Percentiles rank a stretch among this genome's conserved stretches.
These are phyloP conservation scores for Phaeosphaeriaceae sp. DNA, from an alignment of 2,329 filamentous ascomycete species.

Conservation along the genomic window DNA sequence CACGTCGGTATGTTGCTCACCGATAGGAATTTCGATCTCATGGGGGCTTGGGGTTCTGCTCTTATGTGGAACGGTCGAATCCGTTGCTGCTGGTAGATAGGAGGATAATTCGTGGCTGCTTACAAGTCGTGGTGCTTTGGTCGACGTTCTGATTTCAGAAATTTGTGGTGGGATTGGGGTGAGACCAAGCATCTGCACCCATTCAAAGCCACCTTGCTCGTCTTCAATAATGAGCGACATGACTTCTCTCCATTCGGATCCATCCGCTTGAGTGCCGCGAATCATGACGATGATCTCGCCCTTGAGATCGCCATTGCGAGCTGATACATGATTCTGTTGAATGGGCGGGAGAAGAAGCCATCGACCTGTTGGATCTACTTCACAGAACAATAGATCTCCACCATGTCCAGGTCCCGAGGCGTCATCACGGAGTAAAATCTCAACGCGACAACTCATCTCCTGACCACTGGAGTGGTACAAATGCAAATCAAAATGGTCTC, in stretches of 20 bases:
- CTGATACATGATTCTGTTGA: conserved; percentile 74
- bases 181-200: conserved; percentile 83
- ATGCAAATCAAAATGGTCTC: conserved; percentile 88
- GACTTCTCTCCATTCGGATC: conserved; percentile 80
- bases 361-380: conserved; percentile 76
- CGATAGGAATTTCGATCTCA: conserved; percentile 67
- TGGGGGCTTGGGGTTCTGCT: conserved; percentile 56
- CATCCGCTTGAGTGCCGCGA: conserved; percentile 68
- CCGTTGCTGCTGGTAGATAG: conserved; percentile 50
- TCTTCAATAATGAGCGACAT: conserved; percentile 78
- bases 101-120: conserved; percentile 62
- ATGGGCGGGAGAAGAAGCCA: conserved; percentile 95
- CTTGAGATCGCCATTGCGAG: conserved; percentile 74
- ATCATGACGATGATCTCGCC: conserved; percentile 87
- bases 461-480: conserved; percentile 89
- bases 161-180: conserved; percentile 67
- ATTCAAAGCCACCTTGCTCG: conserved; percentile 80
- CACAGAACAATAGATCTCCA: conserved; percentile 90
- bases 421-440: conserved; percentile 85
- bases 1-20: conserved; percentile 59
- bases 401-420: conserved; percentile 67
- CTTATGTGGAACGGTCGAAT: conserved; percentile 43
- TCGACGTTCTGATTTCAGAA: conserved; percentile 57
- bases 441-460: conserved; percentile 84
- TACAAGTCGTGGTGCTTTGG: conserved; percentile 46